Evolutionary conservation across 805 yeast genomes (phyloP), one percentile per base, ranked within the genome.

Genomic region (Candida anglica): DNA sequence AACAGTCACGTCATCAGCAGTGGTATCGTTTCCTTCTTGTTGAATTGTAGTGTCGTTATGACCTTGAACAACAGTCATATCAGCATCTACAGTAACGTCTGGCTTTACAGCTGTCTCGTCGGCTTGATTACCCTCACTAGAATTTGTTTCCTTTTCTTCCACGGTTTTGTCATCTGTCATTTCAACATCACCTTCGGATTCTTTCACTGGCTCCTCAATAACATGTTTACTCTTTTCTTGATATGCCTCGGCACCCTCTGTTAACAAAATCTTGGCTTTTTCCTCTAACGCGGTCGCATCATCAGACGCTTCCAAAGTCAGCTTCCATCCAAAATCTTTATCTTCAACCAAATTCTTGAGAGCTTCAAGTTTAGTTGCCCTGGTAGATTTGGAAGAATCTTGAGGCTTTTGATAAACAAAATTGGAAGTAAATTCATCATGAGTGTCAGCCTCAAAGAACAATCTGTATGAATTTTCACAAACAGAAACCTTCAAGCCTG

Each of bases 381-480:
- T 49, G 5, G 48, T 33, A 27, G 45, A 37, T 14, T 37, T 29
- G 8, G 53, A 53, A 13, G 56, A 65, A 2, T 47, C 37, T 19
- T 58, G 66, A n/a, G 64, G 58, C 34, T 56, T 66, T 35, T 53
- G 63, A 40, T 67, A 78, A 13, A 76, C 63, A 1, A 79, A 61
- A 40, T 69, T 71, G 32, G 94, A 70, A 2, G 86, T 73, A 48
- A 84, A 87, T 42, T 80, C 81, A 61, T 93, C 98, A 43, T 73
- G 77, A 0, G 95, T 77, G 5, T 73, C 79, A 4, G 82, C 72
- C 52, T 86, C 95, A 53, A 91, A 88, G 52, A 84, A 79, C 49
- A 93, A 61, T 42, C 85, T 72, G 58, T 86, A 93, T 3, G 88
- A 77, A 47, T 81, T 82, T 47, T 79, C 77, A 50, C 89, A 79